A percentile compares a stretch with the other conserved stretches of the same genome.
Evolutionary conservation across 2,329 filamentous ascomycete species (phyloP).

Genomic region (Verticillium dahliae): DNA sequence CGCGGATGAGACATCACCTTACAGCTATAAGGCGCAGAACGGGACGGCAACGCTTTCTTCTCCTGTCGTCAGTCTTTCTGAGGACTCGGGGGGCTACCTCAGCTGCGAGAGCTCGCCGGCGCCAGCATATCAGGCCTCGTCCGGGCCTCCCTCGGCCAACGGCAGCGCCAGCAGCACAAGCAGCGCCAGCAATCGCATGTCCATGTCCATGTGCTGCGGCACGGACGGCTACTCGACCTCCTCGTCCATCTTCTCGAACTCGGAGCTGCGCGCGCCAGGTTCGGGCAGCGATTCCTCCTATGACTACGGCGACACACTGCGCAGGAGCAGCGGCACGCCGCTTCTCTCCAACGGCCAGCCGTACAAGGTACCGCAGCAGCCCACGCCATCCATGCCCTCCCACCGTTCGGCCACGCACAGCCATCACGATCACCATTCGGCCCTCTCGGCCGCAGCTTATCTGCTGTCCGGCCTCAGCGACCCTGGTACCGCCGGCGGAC

Average conservation of each 20-base stretch:
- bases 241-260: slow-evolving; percentile 9
- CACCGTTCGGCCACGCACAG: neutral
- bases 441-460: neutral
- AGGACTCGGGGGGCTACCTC: slow-evolving; percentile 2
- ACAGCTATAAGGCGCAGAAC: neutral
- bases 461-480: neutral
- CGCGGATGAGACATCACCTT: slow-evolving; percentile 7
- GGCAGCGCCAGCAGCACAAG: neutral
- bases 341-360: slow-evolving; percentile 7
- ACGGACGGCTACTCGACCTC: slow-evolving; percentile 7
- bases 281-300: slow-evolving; percentile 10
- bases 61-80: slow-evolving; percentile 6
- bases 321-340: slow-evolving; percentile 6
- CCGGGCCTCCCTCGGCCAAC: slow-evolving; percentile 6
- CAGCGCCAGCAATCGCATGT: neutral
- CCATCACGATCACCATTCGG: neutral
- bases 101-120: slow-evolving; percentile 4
- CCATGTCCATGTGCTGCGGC: neutral
- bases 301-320: slow-evolving; percentile 8
- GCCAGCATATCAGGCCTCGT: slow-evolving; percentile 4
- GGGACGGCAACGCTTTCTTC: slow-evolving; percentile 5
- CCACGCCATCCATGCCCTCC: neutral
- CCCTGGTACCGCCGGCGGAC: neutral
- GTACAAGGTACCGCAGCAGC: slow-evolving; percentile 6
- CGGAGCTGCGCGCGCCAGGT: slow-evolving; percentile 9